These are phyloP conservation scores for Lachnellula arida DNA, from an alignment of 2,329 filamentous ascomycete genomes.

Conservation along the genomic window DNA sequence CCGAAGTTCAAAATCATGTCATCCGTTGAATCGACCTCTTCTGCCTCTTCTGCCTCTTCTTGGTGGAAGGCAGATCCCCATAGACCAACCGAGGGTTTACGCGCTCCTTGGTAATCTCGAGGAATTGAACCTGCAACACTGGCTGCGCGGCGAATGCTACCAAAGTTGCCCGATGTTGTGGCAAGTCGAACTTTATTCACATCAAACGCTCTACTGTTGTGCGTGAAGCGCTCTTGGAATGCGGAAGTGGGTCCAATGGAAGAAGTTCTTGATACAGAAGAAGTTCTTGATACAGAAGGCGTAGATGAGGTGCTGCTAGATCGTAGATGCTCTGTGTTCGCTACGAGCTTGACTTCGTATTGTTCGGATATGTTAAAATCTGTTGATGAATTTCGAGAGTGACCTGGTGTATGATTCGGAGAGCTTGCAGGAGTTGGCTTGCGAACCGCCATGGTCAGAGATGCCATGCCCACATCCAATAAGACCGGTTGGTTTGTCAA, in stretches of 20 bases:
- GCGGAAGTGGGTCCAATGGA: constrained; percentile 25
- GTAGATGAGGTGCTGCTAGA: constrained; percentile 34
- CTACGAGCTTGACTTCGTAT: constrained; percentile 72
- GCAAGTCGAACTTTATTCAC: constrained; percentile 12
- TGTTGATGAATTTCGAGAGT: constrained; percentile 35
- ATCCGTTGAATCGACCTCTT: constrained; percentile 17
- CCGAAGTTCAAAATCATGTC: constrained; percentile 50
- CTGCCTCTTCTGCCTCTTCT: constrained; percentile 42
- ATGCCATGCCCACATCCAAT: constrained; percentile 84
- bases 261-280: constrained; percentile 34
- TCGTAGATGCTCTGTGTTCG: constrained; percentile 69
- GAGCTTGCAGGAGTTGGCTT: constrained; percentile 36
- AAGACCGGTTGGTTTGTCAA: constrained; percentile 88
- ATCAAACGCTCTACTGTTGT: constrained; percentile 36
- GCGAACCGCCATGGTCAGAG: constrained; percentile 79
- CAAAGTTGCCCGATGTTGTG: constrained; percentile 22
- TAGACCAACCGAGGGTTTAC: constrained; percentile 40
- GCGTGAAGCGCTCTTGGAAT: constrained; percentile 27
- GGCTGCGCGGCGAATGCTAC: constrained; percentile 31
- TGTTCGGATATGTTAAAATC: constrained; percentile 50
- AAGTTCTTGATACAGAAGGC: constrained; percentile 34
- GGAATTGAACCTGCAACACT: constrained; percentile 23
- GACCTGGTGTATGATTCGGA: constrained; percentile 21
- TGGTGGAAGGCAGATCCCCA: constrained; percentile 42
- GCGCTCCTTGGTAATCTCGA: constrained; percentile 21